Percentiles rank a stretch among this genome's conserved stretches.
Conservation (phyloP, 2,329 filamentous ascomycete species). For the Alternaria sp. region DNA sequence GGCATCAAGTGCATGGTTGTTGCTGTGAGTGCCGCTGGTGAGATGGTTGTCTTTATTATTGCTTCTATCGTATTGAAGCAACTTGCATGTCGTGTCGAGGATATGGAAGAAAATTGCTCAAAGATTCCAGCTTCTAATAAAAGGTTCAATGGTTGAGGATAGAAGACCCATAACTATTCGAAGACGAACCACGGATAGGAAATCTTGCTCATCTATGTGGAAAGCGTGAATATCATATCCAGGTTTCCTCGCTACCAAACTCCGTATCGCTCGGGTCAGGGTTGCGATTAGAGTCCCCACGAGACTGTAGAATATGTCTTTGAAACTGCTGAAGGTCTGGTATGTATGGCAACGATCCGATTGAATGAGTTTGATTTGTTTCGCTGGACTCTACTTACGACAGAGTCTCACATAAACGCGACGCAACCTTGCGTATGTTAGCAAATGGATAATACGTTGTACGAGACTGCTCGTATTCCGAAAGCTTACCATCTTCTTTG, state of each 20-base stretch:
- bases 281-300: fast-evolving
- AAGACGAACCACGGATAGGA: neutral
- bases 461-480: neutral
- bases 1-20: neutral
- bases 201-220: fast-evolving
- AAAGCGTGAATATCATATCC: neutral
- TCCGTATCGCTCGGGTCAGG: fast-evolving
- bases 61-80: neutral
- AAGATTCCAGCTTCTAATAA: neutral
- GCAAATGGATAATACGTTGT: no score
- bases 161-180: neutral
- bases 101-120: fast-evolving
- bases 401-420: neutral
- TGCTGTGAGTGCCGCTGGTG: neutral
- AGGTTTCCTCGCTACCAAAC: neutral
- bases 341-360: fast-evolving
- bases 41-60: neutral
- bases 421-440: fast-evolving
- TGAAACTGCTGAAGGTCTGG: fast-evolving
- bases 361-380: fast-evolving
- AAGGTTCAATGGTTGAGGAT: neutral
- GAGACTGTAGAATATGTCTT: no score
- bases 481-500: no score
- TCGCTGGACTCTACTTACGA: no score
- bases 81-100: neutral